Base-by-base conservation (phyloP, 495 filamentous ascomycete genomes). In the Aspergillus hancockii region DNA sequence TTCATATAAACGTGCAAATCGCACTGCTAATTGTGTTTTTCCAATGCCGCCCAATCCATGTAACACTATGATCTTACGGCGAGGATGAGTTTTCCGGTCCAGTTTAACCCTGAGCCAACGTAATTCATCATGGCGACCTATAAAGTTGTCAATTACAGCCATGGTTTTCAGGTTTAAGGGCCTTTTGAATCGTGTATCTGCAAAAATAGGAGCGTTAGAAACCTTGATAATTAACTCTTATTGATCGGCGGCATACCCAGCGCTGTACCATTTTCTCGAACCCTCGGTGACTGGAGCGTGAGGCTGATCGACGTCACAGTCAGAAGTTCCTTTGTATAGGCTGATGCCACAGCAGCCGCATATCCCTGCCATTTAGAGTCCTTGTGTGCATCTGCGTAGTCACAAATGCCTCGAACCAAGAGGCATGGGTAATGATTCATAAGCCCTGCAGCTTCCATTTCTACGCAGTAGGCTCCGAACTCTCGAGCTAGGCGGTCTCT, bases 381-480 rank as follows among this genome's bases (percentile, higher is more conserved):
- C 61, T 78, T 79, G 52, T 78, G 76, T 9, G 68, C 68, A 56
- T 79, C 75, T 4, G 71, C 61, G 58, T 78, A 79, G 60, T 79
- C 75, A 58, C 67, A 72, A n/a, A 76, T 70, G 0, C 76, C 76
- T 50, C 71, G 64, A 31, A 79, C 71, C 4, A 78, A 67, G 10
- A 77, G 51, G 54, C 71, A 77, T 54, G 57, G 68, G 49, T 75
- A 71, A 25, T 69, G 53, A 56, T 75, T 58, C 69, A 71, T 76
- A 16, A 79, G 38, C 1, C 78, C 77, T 21, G 77, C 77, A 10
- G 75, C 77, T 63, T 79, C 77, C 70, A 79, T 80, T 41, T 80
- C 77, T 49, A 76, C 67, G 45, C 71, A 75, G 31, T 61, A 58
- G 2, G 65, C 54, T 13, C 60, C 58, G 5, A 60, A 41, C 41